These are phyloP conservation scores for Erodium moschatum DNA, from an alignment of 441 rosid genomes.

Conservation along the genomic window DNA sequence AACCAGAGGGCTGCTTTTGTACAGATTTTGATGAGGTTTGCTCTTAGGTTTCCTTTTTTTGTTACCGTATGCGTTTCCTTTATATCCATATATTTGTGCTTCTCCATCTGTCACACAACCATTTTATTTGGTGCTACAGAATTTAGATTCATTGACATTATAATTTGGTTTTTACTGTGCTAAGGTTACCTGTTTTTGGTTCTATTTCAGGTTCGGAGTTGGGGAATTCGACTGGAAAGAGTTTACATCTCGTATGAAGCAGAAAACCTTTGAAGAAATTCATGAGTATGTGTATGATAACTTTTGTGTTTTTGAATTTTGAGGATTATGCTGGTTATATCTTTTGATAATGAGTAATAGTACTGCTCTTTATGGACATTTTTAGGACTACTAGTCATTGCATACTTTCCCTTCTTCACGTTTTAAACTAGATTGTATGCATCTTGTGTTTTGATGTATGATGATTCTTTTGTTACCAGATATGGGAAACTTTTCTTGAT, in stretches of 20 bases:
- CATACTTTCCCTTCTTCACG: background rate
- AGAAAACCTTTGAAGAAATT: constrained; percentile 84
- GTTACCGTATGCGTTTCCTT: constrained; percentile 6
- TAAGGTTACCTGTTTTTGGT: constrained; percentile 10
- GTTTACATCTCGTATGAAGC: constrained; percentile 74
- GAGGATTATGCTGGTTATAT: background rate
- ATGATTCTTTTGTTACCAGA: constrained; percentile 30
- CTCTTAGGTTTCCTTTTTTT: constrained; percentile 15
- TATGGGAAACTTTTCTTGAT: constrained; percentile 70
- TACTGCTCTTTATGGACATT: background rate
- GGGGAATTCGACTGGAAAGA: constrained; percentile 91
- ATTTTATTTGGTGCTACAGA: constrained; percentile 6
- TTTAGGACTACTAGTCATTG: background rate
- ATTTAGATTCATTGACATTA: constrained; percentile 12
- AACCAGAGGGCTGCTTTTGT: constrained; percentile 94
- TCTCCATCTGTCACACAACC: background rate
- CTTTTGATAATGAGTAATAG: background rate
- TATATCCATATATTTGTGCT: background rate
- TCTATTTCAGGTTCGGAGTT: constrained; percentile 70
- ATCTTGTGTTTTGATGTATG: background rate
- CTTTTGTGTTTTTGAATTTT: constrained; percentile 9
- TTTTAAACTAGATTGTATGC: background rate
- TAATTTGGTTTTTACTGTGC: constrained; percentile 7
- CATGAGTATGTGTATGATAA: constrained; percentile 39
- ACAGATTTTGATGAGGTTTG: constrained; percentile 83